Evolutionary conservation across 306 rosid species (phyloP), one percentile per base, ranked within the genome.

Genomic region (Luffa aegyptiaca): DNA sequence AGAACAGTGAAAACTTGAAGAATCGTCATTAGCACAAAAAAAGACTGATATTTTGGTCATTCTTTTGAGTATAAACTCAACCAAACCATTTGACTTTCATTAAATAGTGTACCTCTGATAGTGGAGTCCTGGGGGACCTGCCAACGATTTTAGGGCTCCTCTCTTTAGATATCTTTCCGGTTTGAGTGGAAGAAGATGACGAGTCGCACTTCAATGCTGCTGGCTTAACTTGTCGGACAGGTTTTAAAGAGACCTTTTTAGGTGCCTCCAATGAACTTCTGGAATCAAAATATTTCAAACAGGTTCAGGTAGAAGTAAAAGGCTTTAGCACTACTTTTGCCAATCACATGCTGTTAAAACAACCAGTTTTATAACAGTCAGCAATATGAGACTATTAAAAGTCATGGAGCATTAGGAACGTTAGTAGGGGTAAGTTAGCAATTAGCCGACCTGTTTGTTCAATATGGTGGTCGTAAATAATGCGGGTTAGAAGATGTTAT

Each of bases 71-170:
- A 20, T 20, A 45, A 45, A 26, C 59, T 72, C 20, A 26, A 31
- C 81, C 21, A 81, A 69, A 49, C 3, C 58, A 72, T 48, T 74
- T 51, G 20, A 72, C 33, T 9, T 73, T 49, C 58, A 14, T 2
- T 9, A 58, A 65, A 80, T 12, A 59, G 20, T 31, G 63, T 89
- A 93, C 99, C 99, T 96, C 98, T n/a, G 92, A 84, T 77, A 87
- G 81, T 2, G 97, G 93, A 83, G 97, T 93, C 82, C 94, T 85
- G 5, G 99, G 97, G 31, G 99, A 96, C 83, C 80, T 87, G 26
- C 97, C 94, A 37, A 36, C 48, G 48, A 91, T 84, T 87, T 93
- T 93, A 51, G 97, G 94, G 84, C 98, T 96, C 88, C 87, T 91
- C 37, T 91, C 97, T 80, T 93, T 91, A 3, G 94, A 79, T 75